Base-by-base conservation (phyloP, 2,329 filamentous ascomycete species). In the Colletotrichum sp. region DNA sequence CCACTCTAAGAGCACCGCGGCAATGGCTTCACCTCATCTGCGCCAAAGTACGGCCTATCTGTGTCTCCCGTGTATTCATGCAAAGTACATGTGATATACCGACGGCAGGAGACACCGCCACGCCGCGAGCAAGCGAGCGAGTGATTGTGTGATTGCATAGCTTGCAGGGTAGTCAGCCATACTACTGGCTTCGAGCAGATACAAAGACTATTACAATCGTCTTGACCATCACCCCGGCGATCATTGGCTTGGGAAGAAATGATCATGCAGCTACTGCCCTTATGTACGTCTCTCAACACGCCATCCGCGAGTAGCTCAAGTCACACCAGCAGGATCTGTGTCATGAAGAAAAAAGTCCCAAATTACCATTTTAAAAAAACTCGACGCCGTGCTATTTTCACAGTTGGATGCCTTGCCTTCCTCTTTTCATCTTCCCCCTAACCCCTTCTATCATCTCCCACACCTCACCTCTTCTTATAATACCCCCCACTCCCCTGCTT, bases 401-500 rank as follows among this genome's bases (percentile, higher is more conserved):
- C 44, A 52, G 44, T 52, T 52, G 44, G 44, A 22, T 52, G 44
- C 19, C 44, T 52, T 22, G n/a, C 44, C 44, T 52, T 2, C 44
- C 19, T 52, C 44, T 52, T 52, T 8, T 5, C 44, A 13, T 7
- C n/a, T 22, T 4, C n/a, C n/a, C 9, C 5, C 32, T 34, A 34
- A 34, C 12, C 34, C 34, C 6, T 0, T 16, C 7, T 9, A 44
- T 19, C 55, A 11, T 8, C 59, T 25, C 8, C 8, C 61, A 12
- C 30, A n/a, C 2, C 16, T 67, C 25, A 77, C 72, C 75, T 73
- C 73, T 77, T 88, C 80, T 87, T 84, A 13, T 86, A 88, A 30
- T 44, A 75, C 6, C 73, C 73, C 5, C 73, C 70, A 6, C 69
- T 72, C 16, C 65, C 75, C 49, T 78, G 44, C 81, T 89, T 90